Percentiles rank a stretch among this genome's conserved stretches.
Evolutionary conservation across 2,329 filamentous ascomycete species (phyloP).

Genomic region (Aspergillus pseudoviridinutans): DNA sequence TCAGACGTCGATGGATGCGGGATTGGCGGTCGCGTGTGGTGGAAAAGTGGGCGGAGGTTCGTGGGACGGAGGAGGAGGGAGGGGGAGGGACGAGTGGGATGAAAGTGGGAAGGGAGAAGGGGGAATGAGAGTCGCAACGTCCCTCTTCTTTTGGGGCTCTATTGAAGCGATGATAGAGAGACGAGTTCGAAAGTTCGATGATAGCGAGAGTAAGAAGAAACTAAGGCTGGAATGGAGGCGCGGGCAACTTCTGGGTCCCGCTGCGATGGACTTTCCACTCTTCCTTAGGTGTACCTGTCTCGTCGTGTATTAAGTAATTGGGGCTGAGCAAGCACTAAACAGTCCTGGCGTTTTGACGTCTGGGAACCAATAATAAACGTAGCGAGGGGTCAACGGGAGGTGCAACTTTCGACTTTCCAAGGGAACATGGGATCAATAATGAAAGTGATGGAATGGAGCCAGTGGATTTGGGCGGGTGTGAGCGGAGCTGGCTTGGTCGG

Average conservation of each 20-base stretch:
- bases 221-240: conserved; percentile 12
- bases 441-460: background rate
- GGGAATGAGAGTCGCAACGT: background rate
- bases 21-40: background rate
- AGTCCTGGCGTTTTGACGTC: background rate
- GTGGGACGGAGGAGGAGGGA: conserved; percentile 6
- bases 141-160: background rate
- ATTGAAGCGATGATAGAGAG: conserved; percentile 5
- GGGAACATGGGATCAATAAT: background rate
- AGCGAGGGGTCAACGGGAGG: background rate
- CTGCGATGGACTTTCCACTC: background rate
- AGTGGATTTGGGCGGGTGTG: background rate
- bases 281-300: background rate
- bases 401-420: background rate
- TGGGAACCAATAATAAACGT: background rate
- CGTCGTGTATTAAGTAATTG: background rate
- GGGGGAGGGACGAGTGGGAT: conserved; percentile 2
- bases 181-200: conserved; percentile 9
- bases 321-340: background rate
- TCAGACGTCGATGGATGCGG: background rate
- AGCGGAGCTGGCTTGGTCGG: background rate
- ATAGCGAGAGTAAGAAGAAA: conserved; percentile 11
- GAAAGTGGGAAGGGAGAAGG: background rate
- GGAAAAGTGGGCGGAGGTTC: background rate
- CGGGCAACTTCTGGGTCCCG: conserved; percentile 2